Conservation (phyloP, 2,329 filamentous ascomycete genomes). For the Trichoderma koningii region DNA sequence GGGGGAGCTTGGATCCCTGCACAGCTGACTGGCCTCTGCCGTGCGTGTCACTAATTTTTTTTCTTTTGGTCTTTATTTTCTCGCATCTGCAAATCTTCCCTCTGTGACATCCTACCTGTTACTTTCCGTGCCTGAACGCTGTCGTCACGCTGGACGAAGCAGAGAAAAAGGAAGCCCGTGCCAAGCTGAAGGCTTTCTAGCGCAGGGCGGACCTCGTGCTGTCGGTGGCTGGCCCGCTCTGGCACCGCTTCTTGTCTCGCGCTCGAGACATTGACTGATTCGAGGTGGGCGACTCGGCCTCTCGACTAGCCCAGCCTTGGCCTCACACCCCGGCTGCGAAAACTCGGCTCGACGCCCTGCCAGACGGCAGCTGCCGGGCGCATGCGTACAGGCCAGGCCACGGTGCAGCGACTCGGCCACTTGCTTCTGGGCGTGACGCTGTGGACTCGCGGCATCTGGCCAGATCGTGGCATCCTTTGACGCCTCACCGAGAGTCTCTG, state of each 20-base stretch:
- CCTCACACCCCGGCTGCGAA: background rate
- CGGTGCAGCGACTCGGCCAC: background rate
- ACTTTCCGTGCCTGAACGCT: background rate
- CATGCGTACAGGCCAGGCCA: background rate
- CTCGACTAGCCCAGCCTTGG: slow-evolving; percentile 2
- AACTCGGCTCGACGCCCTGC: slow-evolving; percentile 18
- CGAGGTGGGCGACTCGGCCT: background rate
- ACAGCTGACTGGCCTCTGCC: slow-evolving; percentile 23
- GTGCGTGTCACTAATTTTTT: slow-evolving; percentile 17
- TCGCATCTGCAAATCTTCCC: background rate
- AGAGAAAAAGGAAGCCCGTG: slow-evolving; percentile 2
- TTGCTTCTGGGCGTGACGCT: background rate
- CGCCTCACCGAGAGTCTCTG: too few relatives aligned
- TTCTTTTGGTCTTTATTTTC: background rate
- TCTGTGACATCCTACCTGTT: background rate
- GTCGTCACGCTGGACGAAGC: background rate
- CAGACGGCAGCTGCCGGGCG: slow-evolving; percentile 16
- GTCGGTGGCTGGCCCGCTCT: slow-evolving; percentile 22
- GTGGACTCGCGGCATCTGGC: too few relatives aligned
- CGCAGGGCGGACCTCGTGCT: slow-evolving; percentile 20
- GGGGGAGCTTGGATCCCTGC: slow-evolving; percentile 20
- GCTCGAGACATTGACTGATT: background rate
- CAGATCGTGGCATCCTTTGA: too few relatives aligned
- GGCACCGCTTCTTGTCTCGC: background rate
- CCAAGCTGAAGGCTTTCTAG: slow-evolving; percentile 22